These are phyloP conservation scores for Trematosphaeria pertusa DNA, from an alignment of 2,329 filamentous ascomycete species.

Conservation along the genomic window DNA sequence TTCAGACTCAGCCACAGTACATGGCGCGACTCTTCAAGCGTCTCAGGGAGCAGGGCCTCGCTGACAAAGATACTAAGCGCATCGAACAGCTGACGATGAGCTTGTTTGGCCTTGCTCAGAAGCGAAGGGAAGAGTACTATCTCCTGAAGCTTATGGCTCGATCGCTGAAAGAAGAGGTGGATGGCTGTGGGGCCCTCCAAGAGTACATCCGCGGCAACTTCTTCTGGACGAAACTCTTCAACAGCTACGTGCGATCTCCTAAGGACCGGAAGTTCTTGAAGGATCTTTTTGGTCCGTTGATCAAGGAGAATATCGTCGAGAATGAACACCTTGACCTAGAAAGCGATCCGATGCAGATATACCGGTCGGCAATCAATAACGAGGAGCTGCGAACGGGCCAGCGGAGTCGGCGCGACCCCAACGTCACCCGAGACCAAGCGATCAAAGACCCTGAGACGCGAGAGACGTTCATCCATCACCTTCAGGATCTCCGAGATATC, in stretches of 20 bases:
- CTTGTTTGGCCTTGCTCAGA: conserved; percentile 95
- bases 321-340: conserved; percentile 91
- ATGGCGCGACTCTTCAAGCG: conserved; percentile 86
- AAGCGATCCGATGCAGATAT: conserved; percentile 97
- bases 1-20: conserved; percentile 96
- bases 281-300: conserved; percentile 81
- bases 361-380: conserved; percentile 93
- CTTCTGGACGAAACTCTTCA: conserved; percentile 89
- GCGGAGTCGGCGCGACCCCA: conserved; percentile 79
- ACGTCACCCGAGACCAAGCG: conserved; percentile 90
- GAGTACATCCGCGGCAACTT: conserved; percentile 90
- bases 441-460: conserved; percentile 94
- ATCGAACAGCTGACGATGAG: conserved; percentile 96
- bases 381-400: conserved; percentile 92
- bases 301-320: conserved; percentile 91
- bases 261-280: conserved; percentile 91
- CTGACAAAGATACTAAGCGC: conserved; percentile 91
- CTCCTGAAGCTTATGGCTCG: conserved; percentile 85
- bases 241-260: conserved; percentile 88
- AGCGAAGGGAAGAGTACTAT: conserved; percentile 95
- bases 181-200: conserved; percentile 73
- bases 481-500: conserved; percentile 92
- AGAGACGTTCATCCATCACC: conserved; percentile 89
- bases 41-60: conserved; percentile 79
- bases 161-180: conserved; percentile 85